Conservation (phyloP, 192 early-diverging fungal genomes). For the Coemansia sp. region DNA sequence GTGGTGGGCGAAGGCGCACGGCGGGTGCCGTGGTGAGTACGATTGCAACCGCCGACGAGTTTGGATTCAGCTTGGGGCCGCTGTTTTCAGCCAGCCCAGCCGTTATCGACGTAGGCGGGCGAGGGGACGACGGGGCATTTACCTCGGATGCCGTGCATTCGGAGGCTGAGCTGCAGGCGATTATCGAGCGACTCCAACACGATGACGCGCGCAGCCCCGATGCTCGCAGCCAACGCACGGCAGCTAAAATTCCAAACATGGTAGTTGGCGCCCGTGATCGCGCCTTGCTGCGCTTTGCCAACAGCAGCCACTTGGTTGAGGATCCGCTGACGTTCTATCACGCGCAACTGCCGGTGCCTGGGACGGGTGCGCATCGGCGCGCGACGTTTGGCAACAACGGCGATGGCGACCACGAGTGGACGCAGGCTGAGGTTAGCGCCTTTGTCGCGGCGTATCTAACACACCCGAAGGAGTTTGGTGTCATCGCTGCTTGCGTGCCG, state of each 20-base stretch:
- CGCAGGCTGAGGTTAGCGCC: constrained; percentile 59
- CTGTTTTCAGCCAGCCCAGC: constrained; percentile 28
- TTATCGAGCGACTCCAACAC: constrained; percentile 69
- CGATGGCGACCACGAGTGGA: constrained; percentile 65
- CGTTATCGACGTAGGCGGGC: constrained; percentile 3
- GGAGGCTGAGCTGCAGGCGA: constrained; percentile 76
- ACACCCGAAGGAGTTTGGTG: constrained; percentile 76
- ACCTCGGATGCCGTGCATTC: constrained; percentile 71
- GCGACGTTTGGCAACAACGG: constrained; percentile 45
- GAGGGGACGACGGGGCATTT: constrained; percentile 45
- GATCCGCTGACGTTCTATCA: constrained; percentile 67
- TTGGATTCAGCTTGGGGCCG: constrained; percentile 43
- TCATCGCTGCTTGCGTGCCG: constrained; percentile 63
- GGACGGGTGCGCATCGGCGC: constrained; percentile 12
- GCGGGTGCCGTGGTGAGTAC: not conserved
- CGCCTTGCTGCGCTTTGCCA: constrained; percentile 56
- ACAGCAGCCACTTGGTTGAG: constrained; percentile 58
- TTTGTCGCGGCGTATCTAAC: constrained; percentile 68
- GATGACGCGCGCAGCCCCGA: constrained; percentile 74
- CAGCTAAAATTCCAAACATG: constrained; percentile 74
- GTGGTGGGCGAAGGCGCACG: constrained; percentile 15
- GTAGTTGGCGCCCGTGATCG: constrained; percentile 61
- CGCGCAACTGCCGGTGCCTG: constrained; percentile 37
- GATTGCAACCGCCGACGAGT: constrained; percentile 24
- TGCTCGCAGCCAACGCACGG: constrained; percentile 66